Evolutionary conservation across 2,329 filamentous ascomycete species (phyloP).

Genomic region (Arthrobotrys musiformis): DNA sequence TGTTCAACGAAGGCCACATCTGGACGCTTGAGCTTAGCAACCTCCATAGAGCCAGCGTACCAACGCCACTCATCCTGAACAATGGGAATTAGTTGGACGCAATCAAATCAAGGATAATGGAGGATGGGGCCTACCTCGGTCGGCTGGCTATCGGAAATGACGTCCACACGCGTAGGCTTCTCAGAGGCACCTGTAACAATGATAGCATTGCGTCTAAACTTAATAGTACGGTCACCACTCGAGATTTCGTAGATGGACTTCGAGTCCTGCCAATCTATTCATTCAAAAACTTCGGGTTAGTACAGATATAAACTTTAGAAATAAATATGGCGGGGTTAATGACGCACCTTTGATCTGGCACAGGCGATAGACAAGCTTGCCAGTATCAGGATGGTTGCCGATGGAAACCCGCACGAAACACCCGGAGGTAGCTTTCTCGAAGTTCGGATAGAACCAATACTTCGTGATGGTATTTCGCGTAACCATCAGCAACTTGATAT

Average conservation of each 20-base stretch:
- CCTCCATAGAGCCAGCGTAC: conserved; percentile 78
- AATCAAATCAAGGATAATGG: no score
- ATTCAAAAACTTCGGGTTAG: not conserved
- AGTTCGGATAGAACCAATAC: conserved; percentile 92
- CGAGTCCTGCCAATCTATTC: conserved; percentile 49
- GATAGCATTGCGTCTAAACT: conserved; percentile 46
- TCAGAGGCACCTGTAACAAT: conserved; percentile 41
- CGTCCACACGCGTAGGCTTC: conserved; percentile 75
- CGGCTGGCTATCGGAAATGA: conserved; percentile 84
- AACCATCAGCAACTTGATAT: conserved; percentile 72
- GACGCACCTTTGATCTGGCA: conserved; percentile 80
- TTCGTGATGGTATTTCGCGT: conserved; percentile 84
- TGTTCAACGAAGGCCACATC: conserved; percentile 56
- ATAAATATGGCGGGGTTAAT: not conserved
- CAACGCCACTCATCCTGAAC: conserved; percentile 80
- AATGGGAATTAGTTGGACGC: no score
- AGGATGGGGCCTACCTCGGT: conserved; percentile 74
- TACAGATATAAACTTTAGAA: conserved; percentile 53
- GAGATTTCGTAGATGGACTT: conserved; percentile 35
- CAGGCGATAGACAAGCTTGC: conserved; percentile 82
- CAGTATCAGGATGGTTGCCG: conserved; percentile 77
- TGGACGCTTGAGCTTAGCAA: conserved; percentile 78
- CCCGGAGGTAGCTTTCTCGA: conserved; percentile 77
- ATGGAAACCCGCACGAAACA: conserved; percentile 88
- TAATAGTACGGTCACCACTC: conserved; percentile 30